Evolutionary conservation across 495 filamentous ascomycete species (phyloP), one percentile per base, ranked within the genome.

Genomic region (Margaritispora aquatica): DNA sequence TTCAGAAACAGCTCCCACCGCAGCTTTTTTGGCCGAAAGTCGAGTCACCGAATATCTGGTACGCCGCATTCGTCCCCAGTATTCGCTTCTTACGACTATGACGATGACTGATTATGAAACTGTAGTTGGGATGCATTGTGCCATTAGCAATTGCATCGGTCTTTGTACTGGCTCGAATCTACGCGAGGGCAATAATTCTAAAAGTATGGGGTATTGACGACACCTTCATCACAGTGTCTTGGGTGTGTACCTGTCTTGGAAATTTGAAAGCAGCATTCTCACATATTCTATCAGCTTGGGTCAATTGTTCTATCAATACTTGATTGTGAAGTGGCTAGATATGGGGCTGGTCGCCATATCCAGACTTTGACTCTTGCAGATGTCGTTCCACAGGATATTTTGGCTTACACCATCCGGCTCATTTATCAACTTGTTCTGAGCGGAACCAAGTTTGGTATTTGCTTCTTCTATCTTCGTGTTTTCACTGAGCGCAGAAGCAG

Each of bases 401-500:
- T 34, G 29, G 29, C 29, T 5, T 34, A 41, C 19, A 26, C 26
- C 10, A 44, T 47, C n/a, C 58, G 58, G 1, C 26, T 57, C 19
- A 8, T 57, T 8, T 57, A 57, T 26, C 59, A 62, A 38, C 21
- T 55, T 23, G 49, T 57, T 10, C 19, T 62, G 5, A 10, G 46
- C 20, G n/a, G 17, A 26, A 62, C 54, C 1, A 62, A 62, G 46
- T 9, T 57, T 3, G 53, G 47, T 17, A 53, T 57, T 8, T 57
- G 59, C 31, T 17, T 41, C 1, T 57, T 62, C 54, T 57, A 57
- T 26, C 46, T 57, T 2, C 59, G 54, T 17, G 34, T 57, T 20
- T 62, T 62, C 26, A 34, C 38, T 23, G 59, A 62, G 2, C 29
- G 34, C 17, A 20, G 8, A 17, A 52, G 46, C 17, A 62, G 21